phyloP scores from a whole-genome alignment of 139 green algal species.

The Diplosphaera chodatii region DNA sequence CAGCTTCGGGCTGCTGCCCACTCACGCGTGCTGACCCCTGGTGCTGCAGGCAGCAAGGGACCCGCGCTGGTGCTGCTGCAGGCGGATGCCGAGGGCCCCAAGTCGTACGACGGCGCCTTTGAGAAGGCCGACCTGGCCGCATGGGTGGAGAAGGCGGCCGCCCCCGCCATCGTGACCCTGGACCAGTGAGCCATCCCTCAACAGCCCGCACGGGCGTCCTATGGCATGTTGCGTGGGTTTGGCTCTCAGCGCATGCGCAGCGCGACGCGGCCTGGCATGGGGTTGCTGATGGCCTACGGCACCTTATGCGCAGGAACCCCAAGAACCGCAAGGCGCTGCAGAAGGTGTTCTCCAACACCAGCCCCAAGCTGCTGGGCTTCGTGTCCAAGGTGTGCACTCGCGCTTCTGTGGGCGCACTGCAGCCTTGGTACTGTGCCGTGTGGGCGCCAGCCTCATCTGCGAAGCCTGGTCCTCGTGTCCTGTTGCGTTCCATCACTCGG shows the following conservation, averaged over 20 bases:
- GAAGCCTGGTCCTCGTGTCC: too few species aligned
- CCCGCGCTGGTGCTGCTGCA: conserved; percentile 33
- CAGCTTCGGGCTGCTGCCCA: too few species aligned
- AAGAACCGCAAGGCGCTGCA: conserved; percentile 16
- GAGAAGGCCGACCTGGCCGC: conserved; percentile 10
- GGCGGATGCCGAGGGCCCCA: conserved; percentile 15
- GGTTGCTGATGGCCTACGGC: too few species aligned
- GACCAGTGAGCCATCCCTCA: conserved; percentile 6
- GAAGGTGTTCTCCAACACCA: conserved; percentile 14
- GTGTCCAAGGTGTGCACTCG: conserved; percentile 12
- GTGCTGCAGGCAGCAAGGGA: too few species aligned
- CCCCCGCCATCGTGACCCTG: conserved; percentile 28
- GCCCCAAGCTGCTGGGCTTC: conserved; percentile 22
- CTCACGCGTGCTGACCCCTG: too few species aligned
- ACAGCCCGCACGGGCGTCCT: not conserved
- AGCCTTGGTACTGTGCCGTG: too few species aligned
- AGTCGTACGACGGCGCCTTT: conserved; percentile 32
- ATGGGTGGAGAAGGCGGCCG: conserved; percentile 15
- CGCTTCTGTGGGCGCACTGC: too few species aligned
- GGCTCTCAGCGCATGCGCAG: too few species aligned
- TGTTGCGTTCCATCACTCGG: too few species aligned
- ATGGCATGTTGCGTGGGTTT: not conserved
- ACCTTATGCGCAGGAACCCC: conserved; percentile 9
- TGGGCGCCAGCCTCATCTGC: too few species aligned
- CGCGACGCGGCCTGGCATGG: too few species aligned